Percentiles rank a stretch among this genome's conserved stretches.
These are phyloP conservation scores for Boletus edulis DNA, from an alignment of 768 basidiomycete species.

Conservation along the genomic window DNA sequence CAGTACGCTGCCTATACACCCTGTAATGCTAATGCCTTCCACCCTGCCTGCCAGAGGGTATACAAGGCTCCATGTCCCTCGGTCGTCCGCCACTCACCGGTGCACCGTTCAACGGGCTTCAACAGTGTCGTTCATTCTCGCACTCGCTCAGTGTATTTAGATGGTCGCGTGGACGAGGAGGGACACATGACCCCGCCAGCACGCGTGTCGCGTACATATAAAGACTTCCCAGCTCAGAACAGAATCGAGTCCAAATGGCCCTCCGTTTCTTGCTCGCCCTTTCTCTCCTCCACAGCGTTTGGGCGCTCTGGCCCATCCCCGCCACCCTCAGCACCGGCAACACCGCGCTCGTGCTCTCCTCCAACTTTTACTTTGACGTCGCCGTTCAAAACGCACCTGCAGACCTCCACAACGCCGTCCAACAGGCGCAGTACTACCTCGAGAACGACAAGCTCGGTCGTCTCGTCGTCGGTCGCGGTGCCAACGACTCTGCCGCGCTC, in stretches of 20 bases:
- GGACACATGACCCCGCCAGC: no score
- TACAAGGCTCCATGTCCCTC: no score
- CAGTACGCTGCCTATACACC: no score
- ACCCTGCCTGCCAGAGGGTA: no score
- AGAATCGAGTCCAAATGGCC: not conserved
- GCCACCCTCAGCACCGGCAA: conserved; percentile 19
- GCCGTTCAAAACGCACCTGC: conserved; percentile 22
- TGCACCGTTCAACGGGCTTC: no score
- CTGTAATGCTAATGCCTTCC: no score
- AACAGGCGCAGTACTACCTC: conserved; percentile 31
- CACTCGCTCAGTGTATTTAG: no score
- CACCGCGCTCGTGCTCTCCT: conserved; percentile 23
- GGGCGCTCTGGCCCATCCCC: conserved; percentile 36
- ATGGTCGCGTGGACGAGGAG: no score
- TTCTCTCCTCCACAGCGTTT: conserved; percentile 8
- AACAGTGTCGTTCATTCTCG: no score
- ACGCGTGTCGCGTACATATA: no score
- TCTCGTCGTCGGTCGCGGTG: conserved; percentile 40
- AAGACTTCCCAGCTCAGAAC: no score
- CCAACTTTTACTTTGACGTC: conserved; percentile 30
- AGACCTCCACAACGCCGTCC: conserved; percentile 36
- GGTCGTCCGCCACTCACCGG: no score
- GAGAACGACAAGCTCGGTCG: conserved; percentile 37
- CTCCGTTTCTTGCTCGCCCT: conserved; percentile 5
- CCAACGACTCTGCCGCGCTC: conserved; percentile 30